Evolutionary conservation across 768 basidiomycete species (phyloP), one percentile per base, ranked within the genome.

Genomic region (Lactarius indigo): DNA sequence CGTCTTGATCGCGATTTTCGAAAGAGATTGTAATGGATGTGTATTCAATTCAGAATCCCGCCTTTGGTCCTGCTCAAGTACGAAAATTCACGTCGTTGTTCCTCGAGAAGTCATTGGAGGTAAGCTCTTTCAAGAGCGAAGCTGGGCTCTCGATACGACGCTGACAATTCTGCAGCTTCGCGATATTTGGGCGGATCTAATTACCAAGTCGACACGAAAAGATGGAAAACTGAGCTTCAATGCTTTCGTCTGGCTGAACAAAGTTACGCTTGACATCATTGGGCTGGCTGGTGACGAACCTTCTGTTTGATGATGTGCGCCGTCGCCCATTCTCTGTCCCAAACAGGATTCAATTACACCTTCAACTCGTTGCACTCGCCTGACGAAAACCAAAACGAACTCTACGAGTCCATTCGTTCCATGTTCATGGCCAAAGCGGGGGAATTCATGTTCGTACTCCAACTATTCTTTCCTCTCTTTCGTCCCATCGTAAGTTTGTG

Each of bases 281-380:
- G 73, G 73, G 23, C 65, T 71, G 1, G 67, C 73, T 6, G 73
- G 73, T 72, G 37, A 28, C 39, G 37, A 13, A 2, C 26, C 10
- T 37, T 41, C 33, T 50, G 3, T 5, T 50, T 5, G 13, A 15
- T 23, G 18, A n/a, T 23, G 5, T 54, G 18, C 37, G n/a, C 54
- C 23, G 42, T 61, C 33, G 31, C 31, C 35, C 33, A 28, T 50
- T 69, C 8, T 28, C 47, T 18, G n/a, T 26, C 39, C 15, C 23
- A 30, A 10, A 5, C 44, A 81, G 80, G 81, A 20, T 81, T 81
- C 64, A 74, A 79, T 65, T 78, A 78, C 63, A 9, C 74, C 5
- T 79, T 82, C 59, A 63, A 76, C 15, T 68, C 78, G 2, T 69
- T 82, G 39, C 71, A 73, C 35, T 33, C 70, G 23, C 18, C 28